Evolutionary conservation across 2,329 filamentous ascomycete genomes (phyloP).

Genomic region (Colletotrichum nymphaeae): DNA sequence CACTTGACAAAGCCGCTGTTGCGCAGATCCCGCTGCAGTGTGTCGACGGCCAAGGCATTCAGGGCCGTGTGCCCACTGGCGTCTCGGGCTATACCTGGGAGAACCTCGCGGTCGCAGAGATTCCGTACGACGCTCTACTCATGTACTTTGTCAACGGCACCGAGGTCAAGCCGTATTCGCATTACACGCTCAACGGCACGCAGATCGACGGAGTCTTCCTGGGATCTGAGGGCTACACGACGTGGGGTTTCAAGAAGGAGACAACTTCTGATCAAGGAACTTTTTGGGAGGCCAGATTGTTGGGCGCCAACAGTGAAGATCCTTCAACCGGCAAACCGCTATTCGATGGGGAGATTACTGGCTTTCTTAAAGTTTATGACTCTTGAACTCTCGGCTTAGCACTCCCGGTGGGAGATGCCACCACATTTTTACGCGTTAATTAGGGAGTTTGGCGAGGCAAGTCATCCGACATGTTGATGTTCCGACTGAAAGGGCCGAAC

Average conservation of each 20-base stretch:
- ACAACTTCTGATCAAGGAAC: neutral
- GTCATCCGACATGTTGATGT: neutral
- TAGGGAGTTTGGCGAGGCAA: neutral
- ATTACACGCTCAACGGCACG: neutral
- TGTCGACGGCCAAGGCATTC: constrained; percentile 1
- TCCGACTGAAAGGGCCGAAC: neutral
- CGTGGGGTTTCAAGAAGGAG: constrained; percentile 6
- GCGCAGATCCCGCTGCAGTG: constrained; percentile 11
- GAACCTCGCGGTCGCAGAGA: constrained; percentile 9
- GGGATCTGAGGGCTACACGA: constrained; percentile 7
- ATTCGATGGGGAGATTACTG: constrained; percentile 14
- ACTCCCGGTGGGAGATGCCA: neutral
- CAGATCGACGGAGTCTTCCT: constrained; percentile 11
- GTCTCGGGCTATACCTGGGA: constrained; percentile 19
- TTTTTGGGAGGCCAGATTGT: constrained; percentile 5
- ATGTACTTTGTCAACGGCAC: constrained; percentile 16
- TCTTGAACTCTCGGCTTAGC: neutral
- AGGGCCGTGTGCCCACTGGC: neutral
- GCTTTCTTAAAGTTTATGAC: constrained; percentile 12
- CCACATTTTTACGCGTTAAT: no score
- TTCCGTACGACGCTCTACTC: constrained; percentile 16
- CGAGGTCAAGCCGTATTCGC: constrained; percentile 1
- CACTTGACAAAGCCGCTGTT: constrained; percentile 5
- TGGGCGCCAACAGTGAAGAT: neutral
- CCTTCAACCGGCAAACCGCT: constrained; percentile 7